Base-by-base conservation (phyloP, 306 rosid genomes). In the Luffa acutangula region DNA sequence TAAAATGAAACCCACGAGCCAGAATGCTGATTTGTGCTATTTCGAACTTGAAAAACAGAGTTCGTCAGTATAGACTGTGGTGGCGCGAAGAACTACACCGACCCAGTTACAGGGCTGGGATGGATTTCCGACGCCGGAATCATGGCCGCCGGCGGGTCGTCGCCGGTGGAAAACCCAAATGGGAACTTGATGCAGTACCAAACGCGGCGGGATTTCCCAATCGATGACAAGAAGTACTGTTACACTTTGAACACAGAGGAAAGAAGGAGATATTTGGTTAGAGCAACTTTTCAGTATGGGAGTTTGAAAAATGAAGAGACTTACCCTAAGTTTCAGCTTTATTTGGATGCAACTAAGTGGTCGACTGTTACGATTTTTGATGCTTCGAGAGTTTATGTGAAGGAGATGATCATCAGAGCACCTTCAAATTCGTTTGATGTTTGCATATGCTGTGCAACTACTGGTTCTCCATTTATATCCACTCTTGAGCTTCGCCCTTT, bases 401-500 rank as follows among this genome's bases (percentile, higher is more conserved):
- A 91, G 81, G 97, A 92, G 76, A 91, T 93, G 89, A 88, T 95
- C 70, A 89, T 92, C 33, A 86, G 99, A 85, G 97, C 97, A 34
- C 87, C 97, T 15, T 93, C 93, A 0, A 45, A 67, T 51, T 91
- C 96, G 2, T 77, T 95, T 39, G 90, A 91, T 87, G 96, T 95
- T 82, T 95, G 97, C 74, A 18, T 93, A 25, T 95, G 97, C 67
- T 95, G 97, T 84, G 97, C 99, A 17, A 89, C 94, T 18, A 93
- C 97, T 77, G 97, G 93, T 43, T 90, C 94, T 69, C 97, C 97
- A 1, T 95, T 95, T 83, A 89, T 95, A 77, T 95, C 99, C 64
- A 91, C 99, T 62, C 87, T 95, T 39, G 99, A 95, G 87, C 84
- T 95, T 6, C 64, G 99, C 80, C 97, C 99, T 53, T 85, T 95